Conservation (phyloP, 2,329 filamentous ascomycete genomes). For the Sarocladium strictum region DNA sequence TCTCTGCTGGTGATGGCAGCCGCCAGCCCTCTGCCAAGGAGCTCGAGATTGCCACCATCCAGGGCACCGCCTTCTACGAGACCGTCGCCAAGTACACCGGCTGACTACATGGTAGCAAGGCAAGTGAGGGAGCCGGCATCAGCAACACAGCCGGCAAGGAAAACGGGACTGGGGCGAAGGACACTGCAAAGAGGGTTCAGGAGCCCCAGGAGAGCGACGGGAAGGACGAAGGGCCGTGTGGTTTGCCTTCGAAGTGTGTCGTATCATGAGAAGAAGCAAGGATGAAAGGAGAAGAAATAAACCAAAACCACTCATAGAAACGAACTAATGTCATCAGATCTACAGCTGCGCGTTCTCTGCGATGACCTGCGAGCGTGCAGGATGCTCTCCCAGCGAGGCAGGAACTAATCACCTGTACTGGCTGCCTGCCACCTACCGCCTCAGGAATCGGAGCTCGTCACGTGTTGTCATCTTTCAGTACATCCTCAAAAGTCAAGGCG, state of each 20-base stretch:
- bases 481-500: too few species aligned
- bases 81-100: conserved; percentile 63
- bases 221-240: conserved; percentile 63
- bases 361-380: too few species aligned
- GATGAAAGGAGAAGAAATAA: conserved; percentile 28
- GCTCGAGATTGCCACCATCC: conserved; percentile 70
- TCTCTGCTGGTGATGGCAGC: conserved; percentile 71
- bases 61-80: conserved; percentile 83
- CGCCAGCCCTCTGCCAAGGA: conserved; percentile 73
- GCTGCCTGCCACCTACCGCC: background rate
- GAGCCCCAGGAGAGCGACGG: conserved; percentile 35
- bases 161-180: background rate
- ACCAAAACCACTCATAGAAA: conserved; percentile 12
- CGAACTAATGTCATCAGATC: background rate
- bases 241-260: conserved; percentile 67
- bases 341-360: background rate
- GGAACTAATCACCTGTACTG: too few species aligned
- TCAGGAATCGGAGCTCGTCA: too few species aligned
- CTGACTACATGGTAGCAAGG: conserved; percentile 67
- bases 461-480: too few species aligned
- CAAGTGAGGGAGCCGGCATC: conserved; percentile 20
- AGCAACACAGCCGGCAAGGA: conserved; percentile 15
- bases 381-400: too few species aligned
- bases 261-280: conserved; percentile 38
- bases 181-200: conserved; percentile 18